Evolutionary conservation across 352 stramenopile species (phyloP), one percentile per base, ranked within the genome.

Genomic region (Pythium aphanidermatum): DNA sequence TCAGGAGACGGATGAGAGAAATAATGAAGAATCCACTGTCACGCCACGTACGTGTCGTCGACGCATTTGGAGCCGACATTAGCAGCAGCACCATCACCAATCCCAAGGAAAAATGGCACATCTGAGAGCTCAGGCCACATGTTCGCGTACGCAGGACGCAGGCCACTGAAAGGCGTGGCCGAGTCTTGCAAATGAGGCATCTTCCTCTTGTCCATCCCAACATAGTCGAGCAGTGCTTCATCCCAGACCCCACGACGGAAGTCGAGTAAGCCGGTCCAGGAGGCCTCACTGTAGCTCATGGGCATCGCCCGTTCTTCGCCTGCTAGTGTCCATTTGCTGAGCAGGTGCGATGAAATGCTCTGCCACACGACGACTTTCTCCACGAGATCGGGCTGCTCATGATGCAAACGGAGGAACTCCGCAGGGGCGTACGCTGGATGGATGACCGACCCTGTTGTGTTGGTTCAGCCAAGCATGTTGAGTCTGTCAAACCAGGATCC

Each of bases 51-150:
- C 74, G 71, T 73, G 24, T 64, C 43, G 51, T 85, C 63, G 37
- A 80, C 74, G 41, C 90, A 97, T 65, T 98, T 97, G 51, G 86
- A 97, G 24, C 94, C 94, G 48, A 98, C 74, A 60, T 98, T 98
- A 20, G 92, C 94, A 12, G 89, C 93, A 28, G 91, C 92, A 20
- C 94, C 94, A 47, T 98, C 94, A 10, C 77, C 92, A 20, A 98
- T 74, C 28, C 92, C 92, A 5, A 97, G 58, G 39, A 91, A 96
- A 74, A 83, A 97, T 19, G 65, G 68, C 33, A 75, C 69, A 40
- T 58, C 57, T 12, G 49, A 58, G 12, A 86, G 54, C 39, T 92
- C 70, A 6, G 95, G 69, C 72, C 94, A 96, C 25, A 74, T 70
- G 50, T 68, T 86, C 14, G 61, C 58, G 20, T 83, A 84, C 3